Conservation (phyloP, 768 basidiomycete species). For the Leccinum longicurvipes region DNA sequence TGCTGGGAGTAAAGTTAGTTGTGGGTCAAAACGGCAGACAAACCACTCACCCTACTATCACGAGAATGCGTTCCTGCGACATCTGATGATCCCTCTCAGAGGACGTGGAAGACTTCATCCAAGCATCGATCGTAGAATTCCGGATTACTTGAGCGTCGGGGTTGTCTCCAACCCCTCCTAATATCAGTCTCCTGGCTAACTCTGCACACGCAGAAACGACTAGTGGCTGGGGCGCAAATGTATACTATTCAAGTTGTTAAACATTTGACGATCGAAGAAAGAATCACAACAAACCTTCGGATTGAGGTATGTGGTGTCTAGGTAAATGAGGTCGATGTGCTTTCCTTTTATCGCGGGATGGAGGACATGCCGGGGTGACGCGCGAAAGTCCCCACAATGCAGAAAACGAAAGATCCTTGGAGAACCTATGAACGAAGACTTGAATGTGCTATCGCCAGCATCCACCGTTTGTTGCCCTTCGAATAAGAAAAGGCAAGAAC, state of each 20-base stretch:
- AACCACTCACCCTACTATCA: constrained; percentile 66
- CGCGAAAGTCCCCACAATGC: constrained; percentile 93
- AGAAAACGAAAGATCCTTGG: constrained; percentile 77
- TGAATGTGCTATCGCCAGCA: constrained; percentile 80
- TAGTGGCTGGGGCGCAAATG: constrained; percentile 92
- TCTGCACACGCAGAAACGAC: constrained; percentile 93
- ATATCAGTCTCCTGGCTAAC: constrained; percentile 58
- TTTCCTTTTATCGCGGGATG: constrained; percentile 85
- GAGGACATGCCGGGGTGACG: constrained; percentile 80
- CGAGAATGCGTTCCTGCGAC: constrained; percentile 41
- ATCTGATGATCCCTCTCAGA: constrained; percentile 34
- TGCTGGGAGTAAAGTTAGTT: constrained; percentile 44
- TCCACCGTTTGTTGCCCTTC: constrained; percentile 88
- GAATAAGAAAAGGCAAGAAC: constrained; percentile 90
- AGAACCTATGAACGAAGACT: constrained; percentile 68
- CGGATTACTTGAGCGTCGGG: constrained; percentile 21
- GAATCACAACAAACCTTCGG: constrained; percentile 54
- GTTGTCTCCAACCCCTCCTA: constrained; percentile 35
- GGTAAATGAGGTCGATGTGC: constrained; percentile 80
- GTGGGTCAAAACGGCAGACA: not conserved
- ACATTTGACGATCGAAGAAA: not conserved
- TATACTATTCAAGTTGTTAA: constrained; percentile 53
- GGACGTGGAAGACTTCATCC: constrained; percentile 39
- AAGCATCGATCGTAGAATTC: constrained; percentile 46
- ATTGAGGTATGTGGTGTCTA: constrained; percentile 95